Evolutionary conservation across 805 yeast species (phyloP).

Genomic region (Metschnikowia chrysomelidarum): DNA sequence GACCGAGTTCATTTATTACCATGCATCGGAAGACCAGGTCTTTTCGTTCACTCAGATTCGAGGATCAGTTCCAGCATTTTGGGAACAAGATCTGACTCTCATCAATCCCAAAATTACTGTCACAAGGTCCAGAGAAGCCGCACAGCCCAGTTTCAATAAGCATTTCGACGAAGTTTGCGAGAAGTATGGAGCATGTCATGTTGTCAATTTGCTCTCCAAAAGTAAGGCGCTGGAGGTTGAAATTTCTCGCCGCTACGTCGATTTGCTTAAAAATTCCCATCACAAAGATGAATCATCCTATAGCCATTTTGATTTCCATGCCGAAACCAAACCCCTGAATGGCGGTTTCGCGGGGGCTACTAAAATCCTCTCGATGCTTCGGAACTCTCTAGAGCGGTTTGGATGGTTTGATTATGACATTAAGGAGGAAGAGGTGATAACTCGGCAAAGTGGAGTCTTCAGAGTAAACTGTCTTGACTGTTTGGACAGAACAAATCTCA

Average conservation of each 20-base stretch:
- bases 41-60: slow-evolving; percentile 87
- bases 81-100: slow-evolving; percentile 95
- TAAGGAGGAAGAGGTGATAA: slow-evolving; percentile 48
- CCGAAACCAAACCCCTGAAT: slow-evolving; percentile 71
- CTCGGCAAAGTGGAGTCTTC: slow-evolving; percentile 87
- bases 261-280: slow-evolving; percentile 45
- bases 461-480: slow-evolving; percentile 94
- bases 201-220: slow-evolving; percentile 76
- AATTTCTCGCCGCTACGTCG: slow-evolving; percentile 61
- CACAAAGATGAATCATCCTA: slow-evolving; percentile 39
- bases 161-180: slow-evolving; percentile 72
- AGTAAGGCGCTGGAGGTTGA: slow-evolving; percentile 77
- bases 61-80: slow-evolving; percentile 93
- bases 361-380: slow-evolving; percentile 60
- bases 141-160: slow-evolving; percentile 82
- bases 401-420: slow-evolving; percentile 82
- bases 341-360: slow-evolving; percentile 86
- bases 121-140: slow-evolving; percentile 87
- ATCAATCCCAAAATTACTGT: slow-evolving; percentile 88
- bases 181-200: slow-evolving; percentile 84
- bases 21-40: slow-evolving; percentile 43
- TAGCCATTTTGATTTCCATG: slow-evolving; percentile 92
- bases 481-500: slow-evolving; percentile 87
- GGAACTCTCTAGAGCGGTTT: slow-evolving; percentile 67
- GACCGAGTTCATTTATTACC: slow-evolving; percentile 75